These are phyloP conservation scores for Rhynchosporium agropyri DNA, from an alignment of 2,329 filamentous ascomycete genomes.

Conservation along the genomic window DNA sequence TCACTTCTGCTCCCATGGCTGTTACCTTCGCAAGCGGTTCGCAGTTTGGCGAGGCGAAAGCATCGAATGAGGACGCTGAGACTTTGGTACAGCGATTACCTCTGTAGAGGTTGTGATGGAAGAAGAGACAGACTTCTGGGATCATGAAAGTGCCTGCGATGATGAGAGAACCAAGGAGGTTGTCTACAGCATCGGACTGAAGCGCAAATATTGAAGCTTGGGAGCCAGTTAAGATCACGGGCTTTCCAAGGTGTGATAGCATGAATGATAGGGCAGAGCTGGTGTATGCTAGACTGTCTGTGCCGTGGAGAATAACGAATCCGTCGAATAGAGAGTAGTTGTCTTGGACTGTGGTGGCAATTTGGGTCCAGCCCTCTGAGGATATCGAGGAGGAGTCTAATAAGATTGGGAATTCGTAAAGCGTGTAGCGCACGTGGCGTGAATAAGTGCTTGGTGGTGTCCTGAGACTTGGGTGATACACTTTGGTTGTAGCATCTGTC, in stretches of 20 bases:
- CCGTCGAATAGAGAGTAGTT: conserved; percentile 73
- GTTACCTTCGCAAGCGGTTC: conserved; percentile 63
- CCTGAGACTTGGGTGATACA: conserved; percentile 45
- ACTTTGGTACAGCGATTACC: conserved; percentile 72
- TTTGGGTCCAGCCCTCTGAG: conserved; percentile 70
- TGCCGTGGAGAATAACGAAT: conserved; percentile 73
- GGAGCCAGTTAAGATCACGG: conserved; percentile 67
- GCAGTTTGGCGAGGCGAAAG: conserved; percentile 69
- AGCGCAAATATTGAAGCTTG: conserved; percentile 71
- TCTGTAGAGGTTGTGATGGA: conserved; percentile 70
- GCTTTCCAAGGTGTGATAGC: conserved; percentile 71
- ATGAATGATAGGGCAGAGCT: conserved; percentile 73
- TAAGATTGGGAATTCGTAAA: conserved; percentile 68
- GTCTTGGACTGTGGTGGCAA: conserved; percentile 58
- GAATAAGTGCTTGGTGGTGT: conserved; percentile 67
- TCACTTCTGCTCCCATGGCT: conserved; percentile 63
- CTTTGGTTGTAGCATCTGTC: conserved; percentile 32
- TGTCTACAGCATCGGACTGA: conserved; percentile 72
- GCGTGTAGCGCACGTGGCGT: conserved; percentile 66
- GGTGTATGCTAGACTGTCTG: conserved; percentile 70
- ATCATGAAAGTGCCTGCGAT: conserved; percentile 76
- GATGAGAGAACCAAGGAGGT: conserved; percentile 69
- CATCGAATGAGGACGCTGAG: conserved; percentile 68
- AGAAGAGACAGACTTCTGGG: conserved; percentile 74
- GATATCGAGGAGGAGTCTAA: conserved; percentile 74